Base-by-base conservation (phyloP, 1,139 yeast genomes). In the Kodamaea ohmeri region DNA sequence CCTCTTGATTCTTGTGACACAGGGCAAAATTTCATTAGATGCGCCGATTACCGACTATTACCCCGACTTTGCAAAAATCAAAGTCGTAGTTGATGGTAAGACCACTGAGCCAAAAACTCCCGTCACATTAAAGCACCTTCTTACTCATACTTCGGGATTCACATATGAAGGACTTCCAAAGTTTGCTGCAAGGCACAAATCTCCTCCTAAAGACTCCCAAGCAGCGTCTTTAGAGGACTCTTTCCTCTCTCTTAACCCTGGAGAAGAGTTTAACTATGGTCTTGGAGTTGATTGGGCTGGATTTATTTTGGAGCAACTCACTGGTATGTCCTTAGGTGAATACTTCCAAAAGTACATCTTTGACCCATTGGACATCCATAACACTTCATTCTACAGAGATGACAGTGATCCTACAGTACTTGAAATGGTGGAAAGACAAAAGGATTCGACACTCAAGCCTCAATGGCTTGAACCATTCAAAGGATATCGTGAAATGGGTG, bases 281-380 rank as follows among this genome's bases (percentile, higher is more conserved):
- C 65, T 65, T 35, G 63, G 67, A 37, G 58, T 65, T 26, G 83
- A 78, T 47, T 73, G 80, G 77, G 67, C 73, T 4, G 80, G 82
- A 1, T 54, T 63, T 22, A 60, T 74, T 1, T 56, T 78, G 18
- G 64, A 73, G 45, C 57, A 60, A 19, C 60, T 73, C n/a, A 51
- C 73, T 3, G 79, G 79, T 2, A 39, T 55, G 45, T 54, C 55
- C 15, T 55, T 78, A 18, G 73, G 75, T 4, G 67, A 63, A 11
- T 75, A 62, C 46, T 51, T 74, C 30, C 49, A 60, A 28, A 53
- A 61, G 30, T 45, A 65, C 32, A 52, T 78, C 4, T 72, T 73
- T 44, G 61, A 61, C 19, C 78, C 77, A 4, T 58, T 67, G 9
- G 78, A 70, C 1, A 67, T 73, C 67, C 46, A 42, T 0, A 20